A percentile compares a stretch with the other conserved stretches of the same genome.
phyloP scores from a whole-genome alignment of 805 yeast species.

The Metschnikowia borealis region DNA sequence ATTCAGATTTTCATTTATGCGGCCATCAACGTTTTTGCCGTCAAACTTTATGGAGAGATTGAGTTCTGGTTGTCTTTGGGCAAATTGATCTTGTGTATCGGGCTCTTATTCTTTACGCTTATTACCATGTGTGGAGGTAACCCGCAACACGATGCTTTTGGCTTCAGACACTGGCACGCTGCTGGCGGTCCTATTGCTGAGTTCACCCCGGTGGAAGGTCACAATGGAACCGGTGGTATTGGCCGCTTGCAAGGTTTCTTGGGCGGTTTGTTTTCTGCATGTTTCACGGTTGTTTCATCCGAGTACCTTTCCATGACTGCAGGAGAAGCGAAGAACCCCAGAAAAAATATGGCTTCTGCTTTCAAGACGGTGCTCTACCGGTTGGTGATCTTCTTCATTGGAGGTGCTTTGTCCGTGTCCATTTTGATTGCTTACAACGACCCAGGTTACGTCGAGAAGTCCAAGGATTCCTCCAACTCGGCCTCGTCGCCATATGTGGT shows the following conservation, averaged over 20 bases:
- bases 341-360: conserved; percentile 37
- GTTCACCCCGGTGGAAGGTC: conserved; percentile 14
- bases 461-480: conserved; percentile 15
- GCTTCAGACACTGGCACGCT: conserved; percentile 43
- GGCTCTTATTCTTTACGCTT: conserved; percentile 70
- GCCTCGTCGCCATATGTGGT: conserved; percentile 21
- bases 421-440: conserved; percentile 28
- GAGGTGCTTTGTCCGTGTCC: conserved; percentile 41
- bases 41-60: conserved; percentile 70
- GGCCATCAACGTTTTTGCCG: conserved; percentile 62
- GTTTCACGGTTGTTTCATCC: conserved; percentile 41
- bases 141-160: conserved; percentile 56
- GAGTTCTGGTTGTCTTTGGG: conserved; percentile 77
- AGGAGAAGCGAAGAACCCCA: conserved; percentile 42
- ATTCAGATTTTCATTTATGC: conserved; percentile 42
- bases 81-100: conserved; percentile 60
- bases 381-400: conserved; percentile 42
- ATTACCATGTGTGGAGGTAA: conserved; percentile 86
- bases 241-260: conserved; percentile 44
- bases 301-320: conserved; percentile 44
- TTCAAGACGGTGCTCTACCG: conserved; percentile 42
- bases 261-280: conserved; percentile 34
- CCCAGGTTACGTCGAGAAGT: conserved; percentile 14
- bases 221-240: conserved; percentile 30
- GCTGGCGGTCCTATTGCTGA: conserved; percentile 37